phyloP scores from a whole-genome alignment of 192 early-diverging fungal species.

The Diversispora epigaea region DNA sequence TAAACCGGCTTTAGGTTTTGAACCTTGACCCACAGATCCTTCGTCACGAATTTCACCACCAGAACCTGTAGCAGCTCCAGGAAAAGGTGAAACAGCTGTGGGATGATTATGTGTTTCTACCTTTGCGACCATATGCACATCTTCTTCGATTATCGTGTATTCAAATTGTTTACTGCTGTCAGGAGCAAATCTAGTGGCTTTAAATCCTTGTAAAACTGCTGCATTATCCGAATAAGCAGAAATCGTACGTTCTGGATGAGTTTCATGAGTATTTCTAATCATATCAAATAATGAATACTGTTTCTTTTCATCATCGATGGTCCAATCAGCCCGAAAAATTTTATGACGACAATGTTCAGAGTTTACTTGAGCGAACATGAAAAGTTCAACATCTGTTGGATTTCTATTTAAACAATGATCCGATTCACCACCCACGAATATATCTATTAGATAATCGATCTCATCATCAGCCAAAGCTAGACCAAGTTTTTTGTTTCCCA shows the following conservation, averaged over 20 bases:
- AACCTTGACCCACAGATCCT: conserved; percentile 95
- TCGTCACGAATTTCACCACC: conserved; percentile 99
- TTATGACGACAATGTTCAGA: conserved; percentile 99
- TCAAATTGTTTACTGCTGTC: conserved; percentile 45
- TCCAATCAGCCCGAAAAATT: conserved; percentile 99
- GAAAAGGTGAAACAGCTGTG: conserved; percentile 96
- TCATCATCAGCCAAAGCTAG: conserved; percentile 96
- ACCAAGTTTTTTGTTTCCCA: conserved; percentile 88
- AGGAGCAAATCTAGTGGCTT: conserved; percentile 59
- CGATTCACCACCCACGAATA: conserved; percentile 63
- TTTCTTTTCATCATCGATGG: conserved; percentile 82
- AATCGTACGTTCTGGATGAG: conserved; percentile 76
- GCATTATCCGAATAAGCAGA: conserved; percentile 99
- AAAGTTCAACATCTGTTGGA: conserved; percentile 98
- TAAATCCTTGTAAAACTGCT: conserved; percentile 84
- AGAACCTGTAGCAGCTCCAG: conserved; percentile 96
- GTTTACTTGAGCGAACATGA: conserved; percentile 99
- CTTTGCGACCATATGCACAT: conserved; percentile 90
- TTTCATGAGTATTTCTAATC: conserved; percentile 93
- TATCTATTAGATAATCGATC: conserved; percentile 90
- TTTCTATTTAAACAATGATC: conserved; percentile 64
- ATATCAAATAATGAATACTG: conserved; percentile 89
- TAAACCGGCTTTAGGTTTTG: conserved; percentile 93
- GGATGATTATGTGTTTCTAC: conserved; percentile 99
- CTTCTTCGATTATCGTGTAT: conserved; percentile 67